A percentile compares a stretch with the other conserved stretches of the same genome.
phyloP scores from a whole-genome alignment of 148 eudicot species.

The Chenopodium berlandieri region DNA sequence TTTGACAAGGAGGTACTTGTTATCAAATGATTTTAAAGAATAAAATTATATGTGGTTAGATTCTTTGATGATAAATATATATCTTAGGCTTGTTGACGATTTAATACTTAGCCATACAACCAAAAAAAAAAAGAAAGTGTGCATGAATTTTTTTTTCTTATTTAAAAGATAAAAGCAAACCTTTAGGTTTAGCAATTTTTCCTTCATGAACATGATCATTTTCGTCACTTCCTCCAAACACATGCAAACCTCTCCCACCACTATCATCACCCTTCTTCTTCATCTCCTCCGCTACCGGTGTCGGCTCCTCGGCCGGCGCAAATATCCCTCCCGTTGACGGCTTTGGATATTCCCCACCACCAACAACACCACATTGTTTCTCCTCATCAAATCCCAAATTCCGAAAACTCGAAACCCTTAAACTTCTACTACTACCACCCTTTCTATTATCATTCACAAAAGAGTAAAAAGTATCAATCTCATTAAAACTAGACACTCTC shows the following conservation, averaged over 20 bases:
- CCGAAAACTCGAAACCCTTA: conserved; percentile 62
- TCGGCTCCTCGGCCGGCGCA: conserved; percentile 45
- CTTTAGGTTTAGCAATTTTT: conserved; percentile 66
- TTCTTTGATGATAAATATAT: too few species aligned
- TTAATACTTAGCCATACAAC: neutral
- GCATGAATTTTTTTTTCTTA: neutral
- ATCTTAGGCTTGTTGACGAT: neutral
- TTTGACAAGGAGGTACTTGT: too few species aligned
- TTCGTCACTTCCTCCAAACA: conserved; percentile 61
- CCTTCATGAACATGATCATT: conserved; percentile 36
- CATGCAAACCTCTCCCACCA: conserved; percentile 79
- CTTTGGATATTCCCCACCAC: conserved; percentile 52
- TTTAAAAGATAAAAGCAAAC: conserved; percentile 26
- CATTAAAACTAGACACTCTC: conserved; percentile 78
- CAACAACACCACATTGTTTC: conserved; percentile 29
- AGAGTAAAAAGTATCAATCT: conserved; percentile 59
- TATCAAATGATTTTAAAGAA: too few species aligned
- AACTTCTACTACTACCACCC: conserved; percentile 39
- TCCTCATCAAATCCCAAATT: conserved; percentile 74
- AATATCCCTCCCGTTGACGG: conserved; percentile 69
- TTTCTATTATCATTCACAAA: conserved; percentile 49
- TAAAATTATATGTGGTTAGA: too few species aligned
- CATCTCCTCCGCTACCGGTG: conserved; percentile 41
- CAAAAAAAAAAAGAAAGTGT: neutral
- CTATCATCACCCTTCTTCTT: conserved; percentile 33